A percentile compares a stretch with the other conserved stretches of the same genome.
Conservation (phyloP, 75 land plant genomes). For the Sequoia sempervirens region DNA sequence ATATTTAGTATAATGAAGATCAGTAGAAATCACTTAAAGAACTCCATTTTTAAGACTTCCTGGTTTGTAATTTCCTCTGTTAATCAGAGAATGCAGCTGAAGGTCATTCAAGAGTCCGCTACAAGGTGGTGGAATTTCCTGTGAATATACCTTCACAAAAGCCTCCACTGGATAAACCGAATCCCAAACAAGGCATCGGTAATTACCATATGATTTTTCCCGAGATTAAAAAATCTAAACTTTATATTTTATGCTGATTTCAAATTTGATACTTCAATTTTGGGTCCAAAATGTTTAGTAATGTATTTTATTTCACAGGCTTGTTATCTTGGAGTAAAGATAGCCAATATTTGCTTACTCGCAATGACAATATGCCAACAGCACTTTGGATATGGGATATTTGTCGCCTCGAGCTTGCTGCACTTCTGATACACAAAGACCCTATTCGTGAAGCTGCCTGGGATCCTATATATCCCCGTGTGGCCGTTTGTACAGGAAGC, state of each 20-base stretch:
- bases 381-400: slow-evolving; percentile 96
- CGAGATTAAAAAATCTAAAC: not conserved
- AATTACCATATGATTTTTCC: slow-evolving; percentile 7
- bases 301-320: slow-evolving; percentile 46
- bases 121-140: slow-evolving; percentile 84
- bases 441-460: slow-evolving; percentile 86
- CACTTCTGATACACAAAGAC: slow-evolving; percentile 85
- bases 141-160: slow-evolving; percentile 72
- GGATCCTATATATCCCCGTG: slow-evolving; percentile 83
- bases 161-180: slow-evolving; percentile 88
- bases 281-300: not conserved
- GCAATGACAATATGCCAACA: slow-evolving; percentile 94
- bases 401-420: slow-evolving; percentile 72
- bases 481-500: slow-evolving; percentile 88
- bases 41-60: not conserved
- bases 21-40: not conserved
- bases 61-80: not conserved
- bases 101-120: slow-evolving; percentile 59
- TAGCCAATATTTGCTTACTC: slow-evolving; percentile 82
- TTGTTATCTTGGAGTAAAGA: slow-evolving; percentile 88
- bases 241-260: not conserved
- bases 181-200: slow-evolving; percentile 98
- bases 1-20: not conserved
- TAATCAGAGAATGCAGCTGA: slow-evolving; percentile 43
- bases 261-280: slow-evolving; percentile 1